These are phyloP conservation scores for Eucalyptus fibrosa DNA, from an alignment of 345 rosid genomes.

Conservation along the genomic window DNA sequence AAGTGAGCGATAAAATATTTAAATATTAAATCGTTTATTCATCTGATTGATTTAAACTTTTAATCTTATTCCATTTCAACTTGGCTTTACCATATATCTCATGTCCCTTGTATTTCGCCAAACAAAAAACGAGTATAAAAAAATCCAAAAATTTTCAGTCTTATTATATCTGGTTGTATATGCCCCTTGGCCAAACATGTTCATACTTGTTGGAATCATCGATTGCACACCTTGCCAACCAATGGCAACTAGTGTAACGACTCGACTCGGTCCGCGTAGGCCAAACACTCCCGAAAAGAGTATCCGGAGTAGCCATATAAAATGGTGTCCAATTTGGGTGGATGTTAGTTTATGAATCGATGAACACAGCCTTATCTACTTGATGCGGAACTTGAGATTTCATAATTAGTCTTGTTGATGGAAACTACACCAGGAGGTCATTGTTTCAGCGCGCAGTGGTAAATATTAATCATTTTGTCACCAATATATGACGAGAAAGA, in stretches of 20 bases:
- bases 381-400: not conserved
- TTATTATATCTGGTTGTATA: too few relatives aligned
- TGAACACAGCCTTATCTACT: not conserved
- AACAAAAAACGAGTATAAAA: too few relatives aligned
- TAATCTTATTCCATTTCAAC: not conserved
- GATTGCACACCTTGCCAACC: not conserved
- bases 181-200: too few relatives aligned
- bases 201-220: not conserved
- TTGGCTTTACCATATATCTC: not conserved
- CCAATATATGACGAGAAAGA: accelerated
- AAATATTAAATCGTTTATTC: not conserved
- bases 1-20: not conserved
- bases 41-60: not conserved
- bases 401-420: not conserved
- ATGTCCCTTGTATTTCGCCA: too few relatives aligned
- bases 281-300: not conserved
- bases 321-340: not conserved
- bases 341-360: not conserved
- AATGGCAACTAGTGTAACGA: not conserved
- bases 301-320: not conserved
- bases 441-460: not conserved
- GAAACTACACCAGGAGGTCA: not conserved
- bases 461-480: not conserved
- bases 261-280: accelerated
- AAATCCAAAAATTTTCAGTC: too few relatives aligned